These are phyloP conservation scores for Kodamaea fukazawae DNA, from an alignment of 805 yeast species.

Conservation along the genomic window DNA sequence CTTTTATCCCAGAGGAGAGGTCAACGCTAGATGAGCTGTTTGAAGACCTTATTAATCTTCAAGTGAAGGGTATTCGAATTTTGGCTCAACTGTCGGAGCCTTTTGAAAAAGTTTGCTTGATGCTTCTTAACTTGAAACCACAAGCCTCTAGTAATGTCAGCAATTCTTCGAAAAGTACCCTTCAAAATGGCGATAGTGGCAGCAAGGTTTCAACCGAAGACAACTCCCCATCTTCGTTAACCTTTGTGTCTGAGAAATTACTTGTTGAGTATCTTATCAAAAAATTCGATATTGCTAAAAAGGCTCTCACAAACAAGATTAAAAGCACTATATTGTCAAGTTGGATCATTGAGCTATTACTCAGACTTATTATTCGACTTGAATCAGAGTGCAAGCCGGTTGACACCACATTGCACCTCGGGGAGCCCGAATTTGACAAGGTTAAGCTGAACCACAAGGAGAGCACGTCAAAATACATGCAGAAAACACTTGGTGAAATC, in stretches of 20 bases:
- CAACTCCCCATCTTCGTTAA: conserved; percentile 2
- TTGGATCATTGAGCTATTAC: conserved; percentile 62
- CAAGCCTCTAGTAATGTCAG: conserved; percentile 1
- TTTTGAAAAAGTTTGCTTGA: conserved; percentile 66
- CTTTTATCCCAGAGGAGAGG: conserved; percentile 11
- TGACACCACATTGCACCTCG: not conserved
- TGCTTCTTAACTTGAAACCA: conserved; percentile 27
- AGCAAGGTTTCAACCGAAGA: not conserved
- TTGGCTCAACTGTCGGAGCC: conserved; percentile 64
- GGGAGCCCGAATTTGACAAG: not conserved
- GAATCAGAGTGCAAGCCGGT: conserved; percentile 29
- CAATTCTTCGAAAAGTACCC: not conserved
- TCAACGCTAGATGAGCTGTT: conserved; percentile 1
- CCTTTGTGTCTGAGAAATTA: conserved; percentile 14
- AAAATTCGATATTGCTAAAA: conserved; percentile 26
- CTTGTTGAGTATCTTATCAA: conserved; percentile 33
- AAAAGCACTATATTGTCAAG: conserved; percentile 50
- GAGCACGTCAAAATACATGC: too few relatives aligned
- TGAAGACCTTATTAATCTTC: conserved; percentile 17
- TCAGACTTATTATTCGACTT: conserved; percentile 44
- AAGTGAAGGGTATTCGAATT: conserved; percentile 40
- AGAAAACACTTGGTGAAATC: conserved; percentile 2
- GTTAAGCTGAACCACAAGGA: not conserved
- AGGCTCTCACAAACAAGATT: conserved; percentile 25
- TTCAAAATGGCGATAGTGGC: not conserved